Base-by-base conservation (phyloP, 768 basidiomycete genomes). In the Pholiota conissans region DNA sequence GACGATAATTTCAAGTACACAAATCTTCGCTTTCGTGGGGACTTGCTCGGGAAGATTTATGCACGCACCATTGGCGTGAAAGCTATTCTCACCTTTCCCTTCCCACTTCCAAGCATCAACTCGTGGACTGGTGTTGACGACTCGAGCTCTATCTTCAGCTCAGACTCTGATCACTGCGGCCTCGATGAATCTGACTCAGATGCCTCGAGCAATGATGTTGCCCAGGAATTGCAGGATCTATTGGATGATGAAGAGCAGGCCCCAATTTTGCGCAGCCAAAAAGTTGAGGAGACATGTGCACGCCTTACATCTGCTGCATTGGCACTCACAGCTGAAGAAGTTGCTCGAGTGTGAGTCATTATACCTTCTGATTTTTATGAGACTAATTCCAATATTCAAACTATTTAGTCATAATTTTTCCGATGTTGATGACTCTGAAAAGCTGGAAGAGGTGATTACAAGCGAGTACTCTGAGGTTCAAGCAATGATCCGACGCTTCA, bases 1-100 rank as follows among this genome's bases (percentile, higher is more conserved):
- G 45, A 49, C 3, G 47, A 48, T 10, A 57, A 57, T 42, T 47
- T 27, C 6, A 57, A 42, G 0, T 61, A 49, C 32, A 37, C 34
- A 5, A 61, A 61, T 35, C 37, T 47, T 7, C 29, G 18, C 2
- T 52, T 47, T 16, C 55, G 39, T 13, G 48, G 52, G 14, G 11
- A 9, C 5, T 8, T 45, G 14, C 47, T 53, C 16, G 56, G 51
- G 5, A 26, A 39, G 22, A 55, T 59, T 14, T 59, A 55, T 50
- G 46, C 22, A 18, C 45, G 47, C 18, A 26, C 13, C 9, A 39
- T 49, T 10, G 52, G 58, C 13, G 26, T 59, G 3, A 50, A 50
- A 22, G 28, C 49, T 42, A 4, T 18, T 18, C 20, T 48, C 9
- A 37, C 46, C 20, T 55, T 20, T 26, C 18, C 27, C 16, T 28